A percentile compares a stretch with the other conserved stretches of the same genome.
phyloP scores from a whole-genome alignment of 495 filamentous ascomycete genomes.

The Trichoderma erinaceum region DNA sequence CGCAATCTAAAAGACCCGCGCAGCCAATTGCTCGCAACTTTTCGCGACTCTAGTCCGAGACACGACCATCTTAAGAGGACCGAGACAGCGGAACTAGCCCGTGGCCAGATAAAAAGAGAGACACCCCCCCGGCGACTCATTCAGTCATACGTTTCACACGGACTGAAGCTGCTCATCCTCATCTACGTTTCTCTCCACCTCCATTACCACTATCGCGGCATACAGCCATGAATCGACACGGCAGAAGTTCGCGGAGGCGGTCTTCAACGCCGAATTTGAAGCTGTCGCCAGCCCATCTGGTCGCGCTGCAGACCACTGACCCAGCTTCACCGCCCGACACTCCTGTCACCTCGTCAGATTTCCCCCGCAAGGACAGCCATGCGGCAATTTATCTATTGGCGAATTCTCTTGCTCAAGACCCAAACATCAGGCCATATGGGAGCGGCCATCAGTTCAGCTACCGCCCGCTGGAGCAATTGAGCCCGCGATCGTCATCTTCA shows the following conservation, averaged over 20 bases:
- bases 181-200: neutral
- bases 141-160: slow-evolving; percentile 5
- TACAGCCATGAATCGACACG: neutral
- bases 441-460: slow-evolving; percentile 16
- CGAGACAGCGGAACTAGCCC: neutral
- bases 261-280: slow-evolving; percentile 9
- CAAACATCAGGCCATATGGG: slow-evolving; percentile 12
- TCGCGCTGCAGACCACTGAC: slow-evolving; percentile 11
- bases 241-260: slow-evolving; percentile 5
- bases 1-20: neutral
- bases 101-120: slow-evolving; percentile 10
- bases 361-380: slow-evolving; percentile 6
- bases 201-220: neutral
- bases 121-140: neutral
- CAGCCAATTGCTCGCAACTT: slow-evolving; percentile 3
- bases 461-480: slow-evolving; percentile 11
- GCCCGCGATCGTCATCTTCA: slow-evolving; percentile 12
- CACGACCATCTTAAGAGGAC: neutral
- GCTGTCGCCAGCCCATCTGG: slow-evolving; percentile 2
- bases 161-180: neutral
- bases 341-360: slow-evolving; percentile 4
- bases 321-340: slow-evolving; percentile 17
- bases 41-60: slow-evolving; percentile 8
- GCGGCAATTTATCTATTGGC: neutral
- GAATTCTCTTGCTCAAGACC: slow-evolving; percentile 2